Evolutionary conservation across 2,329 filamentous ascomycete species (phyloP).

Genomic region (Arthrobotrys sphaeroides): DNA sequence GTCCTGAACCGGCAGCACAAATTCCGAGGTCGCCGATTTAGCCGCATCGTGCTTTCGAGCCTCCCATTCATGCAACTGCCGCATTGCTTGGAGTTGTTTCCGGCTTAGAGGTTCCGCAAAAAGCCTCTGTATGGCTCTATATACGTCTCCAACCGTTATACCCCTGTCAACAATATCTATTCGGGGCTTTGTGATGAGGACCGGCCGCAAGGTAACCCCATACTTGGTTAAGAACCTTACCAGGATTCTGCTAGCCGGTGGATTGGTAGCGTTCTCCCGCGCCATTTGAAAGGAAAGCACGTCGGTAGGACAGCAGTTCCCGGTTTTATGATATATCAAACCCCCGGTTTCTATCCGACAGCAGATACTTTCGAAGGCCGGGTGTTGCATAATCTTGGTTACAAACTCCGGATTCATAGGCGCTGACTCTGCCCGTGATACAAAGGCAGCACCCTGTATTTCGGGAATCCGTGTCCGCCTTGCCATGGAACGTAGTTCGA

Average conservation of each 20-base stretch:
- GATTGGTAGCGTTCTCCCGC: conserved; percentile 34
- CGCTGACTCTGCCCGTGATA: neutral
- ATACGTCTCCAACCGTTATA: conserved; percentile 44
- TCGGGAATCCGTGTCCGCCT: neutral
- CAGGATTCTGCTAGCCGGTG: conserved; percentile 23
- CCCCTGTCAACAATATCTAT: neutral
- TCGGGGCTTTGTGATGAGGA: conserved; percentile 39
- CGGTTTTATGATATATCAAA: conserved; percentile 52
- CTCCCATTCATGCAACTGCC: conserved; percentile 45
- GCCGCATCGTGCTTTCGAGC: conserved; percentile 36
- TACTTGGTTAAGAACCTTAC: conserved; percentile 44
- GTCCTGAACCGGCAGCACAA: too few relatives aligned
- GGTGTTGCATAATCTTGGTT: conserved; percentile 23
- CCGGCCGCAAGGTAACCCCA: conserved; percentile 29
- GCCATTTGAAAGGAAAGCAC: conserved; percentile 37
- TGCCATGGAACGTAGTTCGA: conserved; percentile 10
- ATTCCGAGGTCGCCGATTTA: conserved; percentile 25
- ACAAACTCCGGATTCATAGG: neutral
- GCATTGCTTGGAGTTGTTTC: conserved; percentile 24
- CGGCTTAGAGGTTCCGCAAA: conserved; percentile 41
- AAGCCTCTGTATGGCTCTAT: conserved; percentile 34
- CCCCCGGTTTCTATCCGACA: conserved; percentile 49
- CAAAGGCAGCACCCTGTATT: neutral
- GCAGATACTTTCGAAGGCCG: conserved; percentile 49
- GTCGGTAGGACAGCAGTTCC: conserved; percentile 39